Evolutionary conservation across 257 asterid species (phyloP), one percentile per base, ranked within the genome.

Genomic region (Linaria vulgaris): DNA sequence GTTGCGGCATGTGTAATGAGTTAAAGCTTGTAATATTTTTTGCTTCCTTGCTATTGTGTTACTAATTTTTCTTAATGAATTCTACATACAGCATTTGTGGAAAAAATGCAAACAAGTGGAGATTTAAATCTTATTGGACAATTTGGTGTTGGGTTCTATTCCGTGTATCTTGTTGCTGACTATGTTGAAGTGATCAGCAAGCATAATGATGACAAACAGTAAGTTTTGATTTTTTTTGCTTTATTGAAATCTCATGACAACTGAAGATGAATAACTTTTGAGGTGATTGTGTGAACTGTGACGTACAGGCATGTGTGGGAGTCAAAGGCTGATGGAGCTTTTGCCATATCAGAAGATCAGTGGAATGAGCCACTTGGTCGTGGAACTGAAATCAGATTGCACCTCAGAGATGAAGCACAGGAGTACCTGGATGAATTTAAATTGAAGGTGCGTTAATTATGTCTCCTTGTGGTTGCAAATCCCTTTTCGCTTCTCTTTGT

Each of bases 301-400:
- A 44, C 41, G 50, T 70, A 34, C 81, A 90, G 97, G 87, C 64
- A 87, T 54, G 86, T 90, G 1, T 90, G 97, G 97, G 97, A 90
- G 78, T 90, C 97, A 37, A 89, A 83, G 74, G 97, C 95, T 61
- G 97, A 87, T 76, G 95, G 97, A 31, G 89, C 95, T 39, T 89
- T 90, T 71, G 96, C 97, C 23, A 78, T 90, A 61, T 87, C 96
- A 49, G 96, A 90, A 66, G 97, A 90, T 74, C 69, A 49, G 17
- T 85, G 92, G 95, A 87, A 87, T 24, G 95, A 90, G 73, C 95
- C 97, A 38, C 95, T 90, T 70, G 97, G 96, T n/a, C 96, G 96
- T 64, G 97, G 97, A 64, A 85, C 96, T 16, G 97, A 87, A 76
- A 87, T 87, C 64, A 87, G 92, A 72, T 73, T 90, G 81, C 96